Conservation (phyloP, 2,329 filamentous ascomycete species). For the Drechslerella stenobrocha region DNA sequence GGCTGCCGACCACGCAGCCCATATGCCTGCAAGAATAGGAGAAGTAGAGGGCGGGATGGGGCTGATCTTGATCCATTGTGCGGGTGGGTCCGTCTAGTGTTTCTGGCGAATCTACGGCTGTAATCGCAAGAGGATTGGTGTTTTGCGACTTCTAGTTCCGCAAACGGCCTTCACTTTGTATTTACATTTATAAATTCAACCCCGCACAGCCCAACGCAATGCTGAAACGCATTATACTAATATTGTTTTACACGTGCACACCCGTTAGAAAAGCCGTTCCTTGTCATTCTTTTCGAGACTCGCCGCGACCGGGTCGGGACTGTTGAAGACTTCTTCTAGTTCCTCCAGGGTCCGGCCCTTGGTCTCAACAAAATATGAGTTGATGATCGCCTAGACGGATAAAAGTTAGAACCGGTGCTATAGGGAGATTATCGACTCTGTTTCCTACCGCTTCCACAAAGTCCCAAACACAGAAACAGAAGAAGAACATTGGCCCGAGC, state of each 20-base stretch:
- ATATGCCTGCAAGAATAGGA: constrained; percentile 35
- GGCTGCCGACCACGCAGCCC: constrained; percentile 16
- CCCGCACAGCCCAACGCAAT: no score
- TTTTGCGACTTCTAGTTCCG: no score
- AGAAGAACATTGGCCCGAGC: constrained; percentile 59
- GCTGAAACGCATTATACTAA: no score
- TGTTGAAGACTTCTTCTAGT: constrained; percentile 52
- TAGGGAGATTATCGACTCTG: not conserved
- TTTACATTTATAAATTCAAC: no score
- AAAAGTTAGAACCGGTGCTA: not conserved
- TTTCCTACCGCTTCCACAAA: constrained; percentile 57
- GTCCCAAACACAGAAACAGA: constrained; percentile 60
- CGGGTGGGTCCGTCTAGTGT: no score
- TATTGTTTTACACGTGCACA: not conserved
- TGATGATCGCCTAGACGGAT: constrained; percentile 29
- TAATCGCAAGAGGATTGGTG: no score
- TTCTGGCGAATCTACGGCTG: no score
- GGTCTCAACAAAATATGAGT: constrained; percentile 49
- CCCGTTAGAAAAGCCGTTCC: constrained; percentile 25
- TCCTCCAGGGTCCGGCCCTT: constrained; percentile 51
- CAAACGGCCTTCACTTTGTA: no score
- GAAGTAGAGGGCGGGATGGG: constrained; percentile 24
- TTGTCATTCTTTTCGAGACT: constrained; percentile 39
- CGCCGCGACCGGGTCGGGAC: constrained; percentile 49
- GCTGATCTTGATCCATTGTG: constrained; percentile 7